phyloP scores from a whole-genome alignment of 164 flowering plant species.

The Vitis amurensis region DNA sequence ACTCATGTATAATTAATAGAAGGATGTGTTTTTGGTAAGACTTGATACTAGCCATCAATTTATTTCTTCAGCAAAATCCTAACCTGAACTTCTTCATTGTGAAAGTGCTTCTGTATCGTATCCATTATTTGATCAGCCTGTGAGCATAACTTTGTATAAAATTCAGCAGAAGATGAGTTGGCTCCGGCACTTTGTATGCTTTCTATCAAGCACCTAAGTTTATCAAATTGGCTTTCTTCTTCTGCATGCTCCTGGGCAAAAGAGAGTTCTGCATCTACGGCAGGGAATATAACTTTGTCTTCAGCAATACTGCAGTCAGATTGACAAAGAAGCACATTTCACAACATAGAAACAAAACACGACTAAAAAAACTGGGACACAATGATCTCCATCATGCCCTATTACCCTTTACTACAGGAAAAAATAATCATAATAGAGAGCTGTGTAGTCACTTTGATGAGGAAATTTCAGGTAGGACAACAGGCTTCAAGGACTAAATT shows the following conservation, averaged over 20 bases:
- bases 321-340: slow-evolving; percentile 7
- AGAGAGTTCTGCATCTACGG: slow-evolving; percentile 80
- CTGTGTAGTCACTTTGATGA: no score
- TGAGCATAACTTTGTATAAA: slow-evolving; percentile 61
- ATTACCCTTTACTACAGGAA: no score
- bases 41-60: no score
- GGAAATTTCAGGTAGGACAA: no score
- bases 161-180: slow-evolving; percentile 63
- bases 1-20: no score
- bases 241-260: slow-evolving; percentile 89
- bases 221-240: slow-evolving; percentile 80
- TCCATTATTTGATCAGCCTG: slow-evolving; percentile 88
- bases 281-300: slow-evolving; percentile 95
- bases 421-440: no score
- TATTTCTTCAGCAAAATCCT: slow-evolving; percentile 2
- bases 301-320: slow-evolving; percentile 85
- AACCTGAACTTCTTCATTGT: slow-evolving; percentile 85
- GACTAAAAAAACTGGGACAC: neutral
- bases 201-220: slow-evolving; percentile 80
- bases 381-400: no score
- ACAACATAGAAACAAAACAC: neutral
- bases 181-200: slow-evolving; percentile 77
- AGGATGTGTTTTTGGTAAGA: no score
- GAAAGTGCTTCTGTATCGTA: slow-evolving; percentile 74
- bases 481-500: no score